Conservation (phyloP, 768 basidiomycete genomes). For the Leucosporidium creatinivorum region DNA sequence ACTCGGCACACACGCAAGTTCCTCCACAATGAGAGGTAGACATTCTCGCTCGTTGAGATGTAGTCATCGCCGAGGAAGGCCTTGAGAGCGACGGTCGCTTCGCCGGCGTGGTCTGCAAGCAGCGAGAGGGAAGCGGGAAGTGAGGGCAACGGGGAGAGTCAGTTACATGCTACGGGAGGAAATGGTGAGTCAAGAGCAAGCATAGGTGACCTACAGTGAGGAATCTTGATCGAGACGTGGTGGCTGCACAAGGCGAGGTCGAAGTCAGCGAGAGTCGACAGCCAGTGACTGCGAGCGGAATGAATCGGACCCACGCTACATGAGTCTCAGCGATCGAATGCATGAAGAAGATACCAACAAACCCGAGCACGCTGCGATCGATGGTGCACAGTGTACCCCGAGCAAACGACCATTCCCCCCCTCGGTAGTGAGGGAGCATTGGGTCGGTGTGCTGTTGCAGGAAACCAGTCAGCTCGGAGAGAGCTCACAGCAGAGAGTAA, state of each 20-base stretch:
- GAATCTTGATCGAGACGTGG: conserved; percentile 90
- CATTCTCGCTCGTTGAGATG: conserved; percentile 40
- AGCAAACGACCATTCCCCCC: conserved; percentile 78
- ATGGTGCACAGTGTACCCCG: conserved; percentile 87
- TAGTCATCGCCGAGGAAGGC: conserved; percentile 56
- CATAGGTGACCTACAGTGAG: conserved; percentile 52
- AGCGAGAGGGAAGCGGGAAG: too few species aligned
- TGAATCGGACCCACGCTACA: conserved; percentile 40
- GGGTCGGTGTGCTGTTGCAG: conserved; percentile 94
- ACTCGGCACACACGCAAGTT: conserved; percentile 65
- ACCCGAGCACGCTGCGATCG: conserved; percentile 68
- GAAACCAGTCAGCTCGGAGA: neutral
- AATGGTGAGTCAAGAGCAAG: too few species aligned
- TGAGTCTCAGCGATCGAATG: conserved; percentile 93
- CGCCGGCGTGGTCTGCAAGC: conserved; percentile 57
- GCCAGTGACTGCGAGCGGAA: too few species aligned
- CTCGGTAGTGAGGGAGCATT: conserved; percentile 85
- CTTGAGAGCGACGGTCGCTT: conserved; percentile 78
- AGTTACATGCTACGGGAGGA: too few species aligned
- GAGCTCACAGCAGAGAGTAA: too few species aligned
- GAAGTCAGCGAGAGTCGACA: conserved; percentile 9
- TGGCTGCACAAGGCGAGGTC: conserved; percentile 86
- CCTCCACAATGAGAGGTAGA: conserved; percentile 58
- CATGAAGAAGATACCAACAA: conserved; percentile 75
- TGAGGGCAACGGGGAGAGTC: neutral